Evolutionary conservation across 2,329 filamentous ascomycete genomes (phyloP).

Genomic region (Trichoderma sp.): DNA sequence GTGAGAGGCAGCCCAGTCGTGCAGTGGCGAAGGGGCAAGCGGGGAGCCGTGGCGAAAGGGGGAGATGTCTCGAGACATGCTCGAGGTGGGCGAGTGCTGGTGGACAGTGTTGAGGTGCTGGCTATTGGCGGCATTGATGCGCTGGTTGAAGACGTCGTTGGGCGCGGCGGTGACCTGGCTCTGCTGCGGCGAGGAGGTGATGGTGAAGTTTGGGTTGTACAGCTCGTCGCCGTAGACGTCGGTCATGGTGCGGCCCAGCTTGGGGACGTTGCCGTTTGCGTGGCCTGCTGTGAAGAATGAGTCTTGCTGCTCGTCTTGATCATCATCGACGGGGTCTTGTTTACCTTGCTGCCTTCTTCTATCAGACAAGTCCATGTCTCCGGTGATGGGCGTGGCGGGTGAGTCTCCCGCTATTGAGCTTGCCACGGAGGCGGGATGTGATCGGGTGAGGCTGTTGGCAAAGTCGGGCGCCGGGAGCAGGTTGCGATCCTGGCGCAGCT

Average conservation of each 20-base stretch:
- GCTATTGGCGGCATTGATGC: slow-evolving; percentile 77
- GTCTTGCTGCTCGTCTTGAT: slow-evolving; percentile 29
- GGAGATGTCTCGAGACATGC: slow-evolving; percentile 49
- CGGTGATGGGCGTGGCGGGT: slow-evolving; percentile 59
- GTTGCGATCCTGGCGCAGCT: slow-evolving; percentile 47
- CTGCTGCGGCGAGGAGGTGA: slow-evolving; percentile 58
- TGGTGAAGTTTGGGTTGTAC: slow-evolving; percentile 71
- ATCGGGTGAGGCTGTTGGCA: slow-evolving; percentile 46
- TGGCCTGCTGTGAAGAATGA: slow-evolving; percentile 53
- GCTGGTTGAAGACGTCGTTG: slow-evolving; percentile 70
- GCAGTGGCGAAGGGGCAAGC: slow-evolving; percentile 60
- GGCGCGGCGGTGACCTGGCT: slow-evolving; percentile 53
- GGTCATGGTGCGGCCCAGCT: slow-evolving; percentile 83
- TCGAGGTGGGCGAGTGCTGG: slow-evolving; percentile 52
- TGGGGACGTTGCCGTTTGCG: slow-evolving; percentile 59
- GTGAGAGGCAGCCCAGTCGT: slow-evolving; percentile 47
- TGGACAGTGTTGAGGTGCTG: slow-evolving; percentile 64
- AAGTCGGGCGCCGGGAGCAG: slow-evolving; percentile 54
- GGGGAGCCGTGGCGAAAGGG: slow-evolving; percentile 67
- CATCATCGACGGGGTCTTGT: slow-evolving; percentile 30
- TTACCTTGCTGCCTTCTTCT: slow-evolving; percentile 62
- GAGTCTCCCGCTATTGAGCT: slow-evolving; percentile 63
- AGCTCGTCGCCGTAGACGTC: slow-evolving; percentile 84
- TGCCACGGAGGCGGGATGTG: slow-evolving; percentile 60
- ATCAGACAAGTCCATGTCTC: slow-evolving; percentile 54